Evolutionary conservation across 352 stramenopile species (phyloP).

Genomic region (Phytophthora aleatoria): DNA sequence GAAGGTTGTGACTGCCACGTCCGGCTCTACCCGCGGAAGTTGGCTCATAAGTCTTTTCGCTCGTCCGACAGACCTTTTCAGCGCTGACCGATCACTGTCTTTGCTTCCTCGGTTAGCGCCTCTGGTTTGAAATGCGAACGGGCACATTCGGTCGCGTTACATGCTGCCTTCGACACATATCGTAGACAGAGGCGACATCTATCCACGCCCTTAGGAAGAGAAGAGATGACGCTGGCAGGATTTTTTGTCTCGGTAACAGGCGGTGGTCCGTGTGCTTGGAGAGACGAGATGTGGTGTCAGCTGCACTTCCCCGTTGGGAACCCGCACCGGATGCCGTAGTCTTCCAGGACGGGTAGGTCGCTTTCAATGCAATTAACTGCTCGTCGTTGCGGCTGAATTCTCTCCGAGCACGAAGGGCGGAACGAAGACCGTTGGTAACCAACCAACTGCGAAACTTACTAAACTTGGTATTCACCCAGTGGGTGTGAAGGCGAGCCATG

Average conservation of each 20-base stretch:
- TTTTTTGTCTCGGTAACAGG: background rate
- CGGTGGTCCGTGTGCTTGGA: too few relatives aligned
- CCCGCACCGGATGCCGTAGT: background rate
- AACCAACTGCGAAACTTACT: conserved; percentile 9
- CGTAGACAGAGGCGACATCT: conserved; percentile 1
- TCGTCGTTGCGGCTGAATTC: conserved; percentile 14
- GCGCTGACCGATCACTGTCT: conserved; percentile 4
- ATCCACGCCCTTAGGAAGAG: conserved; percentile 6
- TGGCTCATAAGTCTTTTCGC: conserved; percentile 20
- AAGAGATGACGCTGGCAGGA: background rate
- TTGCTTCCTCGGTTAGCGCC: background rate
- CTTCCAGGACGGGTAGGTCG: conserved; percentile 1
- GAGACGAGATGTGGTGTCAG: too few relatives aligned
- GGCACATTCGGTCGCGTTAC: background rate
- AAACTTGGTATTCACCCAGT: conserved; percentile 16
- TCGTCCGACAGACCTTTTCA: conserved; percentile 6
- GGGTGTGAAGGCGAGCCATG: conserved; percentile 8
- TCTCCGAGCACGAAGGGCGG: background rate
- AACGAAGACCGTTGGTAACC: background rate
- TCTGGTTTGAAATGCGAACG: conserved; percentile 6
- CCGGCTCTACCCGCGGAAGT: too few relatives aligned
- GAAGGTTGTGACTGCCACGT: too few relatives aligned
- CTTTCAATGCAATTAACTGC: conserved; percentile 1
- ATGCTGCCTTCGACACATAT: conserved; percentile 8
- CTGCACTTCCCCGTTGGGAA: background rate